Evolutionary conservation across 164 flowering plant genomes (phyloP).

Genomic region (Magnolia changhungtana): DNA sequence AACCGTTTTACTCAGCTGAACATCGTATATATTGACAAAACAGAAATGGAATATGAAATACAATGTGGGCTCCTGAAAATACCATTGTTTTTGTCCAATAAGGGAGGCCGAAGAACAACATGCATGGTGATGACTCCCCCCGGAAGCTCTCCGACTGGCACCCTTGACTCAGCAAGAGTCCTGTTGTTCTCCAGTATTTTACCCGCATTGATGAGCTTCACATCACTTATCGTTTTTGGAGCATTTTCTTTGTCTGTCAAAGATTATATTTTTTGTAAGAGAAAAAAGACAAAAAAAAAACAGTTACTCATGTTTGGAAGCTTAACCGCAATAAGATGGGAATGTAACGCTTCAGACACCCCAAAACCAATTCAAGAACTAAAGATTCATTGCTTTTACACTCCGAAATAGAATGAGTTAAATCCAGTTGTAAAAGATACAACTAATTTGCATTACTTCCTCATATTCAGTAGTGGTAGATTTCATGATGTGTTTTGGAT

Average conservation of each 20-base stretch:
- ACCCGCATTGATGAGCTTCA: conserved; percentile 70
- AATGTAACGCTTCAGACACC: background rate
- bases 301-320: background rate
- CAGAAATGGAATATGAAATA: background rate
- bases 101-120: conserved; percentile 54
- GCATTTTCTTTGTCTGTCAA: conserved; percentile 48
- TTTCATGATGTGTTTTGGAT: background rate
- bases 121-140: conserved; percentile 71
- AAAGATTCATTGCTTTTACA: background rate
- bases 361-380: background rate
- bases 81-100: conserved; percentile 44
- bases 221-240: conserved; percentile 49
- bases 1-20: too few relatives aligned
- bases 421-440: background rate
- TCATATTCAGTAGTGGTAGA: background rate
- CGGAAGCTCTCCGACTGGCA: conserved; percentile 51
- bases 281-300: too few relatives aligned
- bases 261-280: background rate
- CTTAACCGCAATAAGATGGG: background rate
- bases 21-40: background rate
- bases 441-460: background rate
- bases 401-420: background rate
- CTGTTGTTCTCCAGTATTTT: conserved; percentile 59
- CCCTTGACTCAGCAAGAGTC: conserved; percentile 55
- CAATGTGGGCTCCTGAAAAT: conserved; percentile 6